phyloP scores from a whole-genome alignment of 208 protist species.

The Wallacemonas collosoma region DNA sequence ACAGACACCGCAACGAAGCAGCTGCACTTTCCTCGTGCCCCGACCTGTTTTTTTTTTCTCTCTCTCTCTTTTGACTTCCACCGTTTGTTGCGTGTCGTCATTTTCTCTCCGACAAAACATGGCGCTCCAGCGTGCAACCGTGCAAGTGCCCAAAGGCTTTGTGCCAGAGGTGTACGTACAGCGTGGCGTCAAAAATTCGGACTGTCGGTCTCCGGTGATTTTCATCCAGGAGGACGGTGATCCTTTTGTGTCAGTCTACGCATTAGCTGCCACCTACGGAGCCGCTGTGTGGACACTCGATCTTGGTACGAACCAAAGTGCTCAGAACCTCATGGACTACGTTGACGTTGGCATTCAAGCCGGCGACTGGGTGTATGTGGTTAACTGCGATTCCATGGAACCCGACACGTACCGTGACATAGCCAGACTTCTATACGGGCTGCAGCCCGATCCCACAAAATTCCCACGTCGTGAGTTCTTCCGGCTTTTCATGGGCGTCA shows the following conservation, averaged over 20 bases:
- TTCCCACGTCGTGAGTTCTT: constrained; percentile 87
- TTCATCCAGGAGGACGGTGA: constrained; percentile 84
- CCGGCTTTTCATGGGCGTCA: constrained; percentile 73
- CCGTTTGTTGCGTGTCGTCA: too few relatives aligned
- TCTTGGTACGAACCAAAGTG: constrained; percentile 48
- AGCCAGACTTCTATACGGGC: constrained; percentile 64
- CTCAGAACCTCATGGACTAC: constrained; percentile 85
- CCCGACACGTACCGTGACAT: constrained; percentile 72
- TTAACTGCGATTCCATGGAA: constrained; percentile 65
- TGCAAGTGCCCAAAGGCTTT: constrained; percentile 40
- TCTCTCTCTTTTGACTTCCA: too few relatives aligned
- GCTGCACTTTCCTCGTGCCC: too few relatives aligned
- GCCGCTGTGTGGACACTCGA: constrained; percentile 88
- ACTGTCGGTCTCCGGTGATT: constrained; percentile 86
- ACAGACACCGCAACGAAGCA: too few relatives aligned
- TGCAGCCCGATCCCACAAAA: constrained; percentile 72
- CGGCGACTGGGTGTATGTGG: constrained; percentile 91
- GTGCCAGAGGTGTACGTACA: constrained; percentile 62
- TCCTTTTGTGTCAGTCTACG: constrained; percentile 70
- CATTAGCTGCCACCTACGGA: constrained; percentile 54
- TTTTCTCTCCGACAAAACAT: background rate
- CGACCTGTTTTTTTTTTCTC: too few relatives aligned
- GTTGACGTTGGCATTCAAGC: constrained; percentile 88
- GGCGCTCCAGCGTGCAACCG: constrained; percentile 22
- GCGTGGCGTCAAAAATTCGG: constrained; percentile 76